phyloP scores from a whole-genome alignment of 139 green algal genomes.

The Ettlia oleoabundans region DNA sequence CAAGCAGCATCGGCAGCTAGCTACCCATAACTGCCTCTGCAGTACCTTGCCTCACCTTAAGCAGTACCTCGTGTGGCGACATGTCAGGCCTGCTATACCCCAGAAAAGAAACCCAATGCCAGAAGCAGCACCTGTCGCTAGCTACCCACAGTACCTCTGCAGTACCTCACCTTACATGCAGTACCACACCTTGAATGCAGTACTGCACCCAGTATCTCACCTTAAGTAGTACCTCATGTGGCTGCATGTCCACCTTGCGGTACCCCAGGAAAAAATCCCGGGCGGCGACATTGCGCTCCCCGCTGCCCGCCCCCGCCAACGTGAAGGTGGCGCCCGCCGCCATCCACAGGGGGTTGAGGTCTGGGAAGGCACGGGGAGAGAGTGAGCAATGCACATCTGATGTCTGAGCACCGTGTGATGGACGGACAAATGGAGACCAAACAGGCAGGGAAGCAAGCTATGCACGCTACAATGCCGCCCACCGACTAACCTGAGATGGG shows the following conservation, averaged over 20 bases:
- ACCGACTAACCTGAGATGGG: constrained; percentile 82
- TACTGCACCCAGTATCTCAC: neutral
- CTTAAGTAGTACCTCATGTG: constrained; percentile 80
- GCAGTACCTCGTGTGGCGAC: constrained; percentile 81
- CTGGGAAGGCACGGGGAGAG: neutral
- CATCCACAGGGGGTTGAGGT: constrained; percentile 31
- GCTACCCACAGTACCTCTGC: no score
- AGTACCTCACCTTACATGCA: no score
- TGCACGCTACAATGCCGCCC: neutral
- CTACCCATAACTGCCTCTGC: no score
- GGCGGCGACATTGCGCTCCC: constrained; percentile 49
- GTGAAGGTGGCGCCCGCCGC: constrained; percentile 60
- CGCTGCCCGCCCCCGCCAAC: constrained; percentile 48
- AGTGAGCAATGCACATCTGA: no score
- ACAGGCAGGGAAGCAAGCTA: neutral
- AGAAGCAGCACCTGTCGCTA: no score
- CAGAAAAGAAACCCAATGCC: constrained; percentile 93
- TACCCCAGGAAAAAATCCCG: constrained; percentile 94
- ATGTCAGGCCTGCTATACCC: constrained; percentile 90
- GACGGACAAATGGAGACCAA: neutral
- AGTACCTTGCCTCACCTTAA: constrained; percentile 40
- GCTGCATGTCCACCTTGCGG: constrained; percentile 79
- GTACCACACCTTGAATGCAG: no score
- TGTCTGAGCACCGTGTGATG: no score
- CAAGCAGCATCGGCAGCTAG: no score